Evolutionary conservation across 1,139 yeast genomes (phyloP), one percentile per base, ranked within the genome.

Genomic region (Tardiomyces depauwii): DNA sequence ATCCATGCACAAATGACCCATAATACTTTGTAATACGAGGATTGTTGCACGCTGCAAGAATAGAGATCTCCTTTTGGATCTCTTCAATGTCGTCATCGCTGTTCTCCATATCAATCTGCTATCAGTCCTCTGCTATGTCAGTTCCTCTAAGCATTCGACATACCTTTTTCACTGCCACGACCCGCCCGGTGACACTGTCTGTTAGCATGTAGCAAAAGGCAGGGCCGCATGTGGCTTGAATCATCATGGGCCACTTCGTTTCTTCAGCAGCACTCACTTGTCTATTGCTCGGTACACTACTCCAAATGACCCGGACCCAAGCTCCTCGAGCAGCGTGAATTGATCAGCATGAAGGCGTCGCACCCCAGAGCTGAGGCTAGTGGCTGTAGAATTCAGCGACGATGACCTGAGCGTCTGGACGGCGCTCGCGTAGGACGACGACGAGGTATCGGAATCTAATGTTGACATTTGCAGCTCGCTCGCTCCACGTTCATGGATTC

Each of bases 221-320:
- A n/a, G n/a, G n/a, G n/a, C n/a, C n/a, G n/a, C n/a, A n/a, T n/a
- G n/a, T n/a, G n/a, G n/a, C n/a, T n/a, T n/a, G n/a, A n/a, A n/a
- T n/a, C n/a, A n/a, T 21, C 25, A 21, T 5, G 7, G 7, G 25
- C 4, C 7, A 21, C 25, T 5, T 21, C 25, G 25, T 21, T 4
- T 21, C 25, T 7, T 5, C 11, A 30, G 10, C 16, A 30, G 11
- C 10, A 30, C 36, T 30, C 16, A 30, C 44, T 70, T 71, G 53
- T 83, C 78, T 10, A 77, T 60, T 0, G 91, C 96, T 44, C 82
- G 70, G 64, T 82, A 87, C 1, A 87, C 96, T 1, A 82, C 84
- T 0, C 96, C 96, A 62, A 86, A 87, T 3, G 91, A 89, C 0
- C 96, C 96, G 47, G 85, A 69, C 1, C 96, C 96, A 1, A 87